Conservation (phyloP, 129 eudicot genomes). For the Flaveria brownii region DNA sequence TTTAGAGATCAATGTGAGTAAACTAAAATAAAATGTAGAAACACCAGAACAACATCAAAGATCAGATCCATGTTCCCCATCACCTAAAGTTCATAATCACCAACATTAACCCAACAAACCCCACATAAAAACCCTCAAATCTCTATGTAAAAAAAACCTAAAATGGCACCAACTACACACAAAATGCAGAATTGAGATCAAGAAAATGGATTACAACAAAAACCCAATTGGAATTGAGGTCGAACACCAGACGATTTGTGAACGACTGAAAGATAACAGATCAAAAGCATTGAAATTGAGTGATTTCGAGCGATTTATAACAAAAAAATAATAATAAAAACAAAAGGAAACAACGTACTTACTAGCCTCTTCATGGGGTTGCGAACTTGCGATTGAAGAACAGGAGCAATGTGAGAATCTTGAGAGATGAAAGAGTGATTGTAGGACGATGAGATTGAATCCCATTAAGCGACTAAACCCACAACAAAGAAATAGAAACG, state of each 20-base stretch:
- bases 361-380: conserved; percentile 80
- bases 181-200: conserved; percentile 18
- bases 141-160: conserved; percentile 9
- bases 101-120: conserved; percentile 8
- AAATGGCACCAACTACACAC: background rate
- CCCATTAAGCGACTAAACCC: conserved; percentile 54
- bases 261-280: conserved; percentile 18
- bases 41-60: conserved; percentile 5
- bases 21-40: conserved; percentile 27
- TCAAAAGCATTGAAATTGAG: conserved; percentile 30
- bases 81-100: conserved; percentile 15
- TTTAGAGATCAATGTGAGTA: conserved; percentile 33
- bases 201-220: conserved; percentile 4
- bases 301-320: conserved; percentile 14
- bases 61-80: conserved; percentile 37
- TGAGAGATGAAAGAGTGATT: conserved; percentile 38
- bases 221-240: conserved; percentile 20
- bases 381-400: conserved; percentile 26
- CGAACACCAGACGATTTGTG: background rate
- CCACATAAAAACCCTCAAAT: conserved; percentile 25
- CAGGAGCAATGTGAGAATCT: background rate
- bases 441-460: conserved; percentile 40
- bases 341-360: conserved; percentile 74
- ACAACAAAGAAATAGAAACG: conserved; percentile 41
- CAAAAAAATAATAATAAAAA: background rate